phyloP scores from a whole-genome alignment of 345 rosid genomes.

The Populus nigra region DNA sequence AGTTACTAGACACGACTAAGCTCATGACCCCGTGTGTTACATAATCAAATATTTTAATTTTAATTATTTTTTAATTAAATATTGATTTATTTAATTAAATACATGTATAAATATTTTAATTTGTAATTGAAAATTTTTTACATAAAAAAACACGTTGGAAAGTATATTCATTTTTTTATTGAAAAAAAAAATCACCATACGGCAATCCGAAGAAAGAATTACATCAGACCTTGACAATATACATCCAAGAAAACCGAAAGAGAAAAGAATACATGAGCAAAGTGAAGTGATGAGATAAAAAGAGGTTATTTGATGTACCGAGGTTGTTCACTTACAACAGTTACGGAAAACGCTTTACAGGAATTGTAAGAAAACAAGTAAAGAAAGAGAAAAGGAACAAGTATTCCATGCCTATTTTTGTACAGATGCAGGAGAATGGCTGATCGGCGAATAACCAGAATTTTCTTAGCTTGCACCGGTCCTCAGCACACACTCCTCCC shows the following conservation, averaged over 20 bases:
- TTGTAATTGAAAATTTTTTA: too few species aligned
- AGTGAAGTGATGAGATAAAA: neutral
- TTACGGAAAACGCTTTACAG: constrained; percentile 10
- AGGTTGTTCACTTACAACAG: neutral
- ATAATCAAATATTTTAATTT: too few species aligned
- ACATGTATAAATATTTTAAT: too few species aligned
- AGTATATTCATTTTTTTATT: too few species aligned
- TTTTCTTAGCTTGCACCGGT: constrained; percentile 10
- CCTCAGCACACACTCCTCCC: constrained; percentile 14
- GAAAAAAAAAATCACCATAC: too few species aligned
- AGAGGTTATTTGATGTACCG: too few species aligned
- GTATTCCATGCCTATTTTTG: constrained; percentile 17
- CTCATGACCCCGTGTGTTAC: too few species aligned
- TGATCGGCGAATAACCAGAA: constrained; percentile 9
- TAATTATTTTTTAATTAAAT: too few species aligned
- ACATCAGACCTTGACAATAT: neutral
- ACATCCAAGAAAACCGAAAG: neutral
- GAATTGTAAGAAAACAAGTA: neutral
- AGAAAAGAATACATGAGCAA: neutral
- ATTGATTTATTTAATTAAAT: too few species aligned
- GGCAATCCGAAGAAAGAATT: too few species aligned
- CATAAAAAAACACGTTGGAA: too few species aligned
- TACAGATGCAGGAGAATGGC: constrained; percentile 14
- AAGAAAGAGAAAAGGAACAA: neutral
- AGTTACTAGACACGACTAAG: too few species aligned